These are phyloP conservation scores for Copromyces sp. DNA, from an alignment of 495 filamentous ascomycete genomes.

Conservation along the genomic window DNA sequence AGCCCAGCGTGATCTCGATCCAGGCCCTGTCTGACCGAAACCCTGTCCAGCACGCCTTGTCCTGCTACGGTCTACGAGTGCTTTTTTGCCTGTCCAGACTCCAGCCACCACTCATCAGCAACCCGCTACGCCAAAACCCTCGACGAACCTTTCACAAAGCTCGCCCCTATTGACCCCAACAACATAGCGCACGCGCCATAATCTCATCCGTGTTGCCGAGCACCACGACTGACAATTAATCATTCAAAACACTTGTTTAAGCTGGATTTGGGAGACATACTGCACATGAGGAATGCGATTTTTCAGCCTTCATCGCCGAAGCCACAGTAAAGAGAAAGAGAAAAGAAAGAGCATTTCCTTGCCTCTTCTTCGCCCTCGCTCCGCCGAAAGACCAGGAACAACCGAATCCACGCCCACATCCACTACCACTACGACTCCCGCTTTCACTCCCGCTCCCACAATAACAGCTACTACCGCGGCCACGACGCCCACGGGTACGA, in stretches of 20 bases:
- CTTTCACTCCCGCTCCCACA: not conserved
- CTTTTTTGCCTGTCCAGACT: not conserved
- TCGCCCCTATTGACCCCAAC: not conserved
- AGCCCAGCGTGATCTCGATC: not conserved
- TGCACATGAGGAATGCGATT: not conserved
- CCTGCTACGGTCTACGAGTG: not conserved
- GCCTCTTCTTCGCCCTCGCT: slow-evolving; percentile 1
- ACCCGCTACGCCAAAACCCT: not conserved
- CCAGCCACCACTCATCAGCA: not conserved
- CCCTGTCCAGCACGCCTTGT: not conserved
- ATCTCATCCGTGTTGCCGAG: not conserved
- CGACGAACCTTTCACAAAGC: not conserved
- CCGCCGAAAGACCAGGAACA: not conserved
- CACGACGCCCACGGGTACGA: not conserved
- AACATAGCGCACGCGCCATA: not conserved
- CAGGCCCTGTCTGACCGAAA: not conserved
- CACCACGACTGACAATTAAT: not conserved
- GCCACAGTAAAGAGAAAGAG: not conserved
- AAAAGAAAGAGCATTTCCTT: not conserved
- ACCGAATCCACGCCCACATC: not conserved
- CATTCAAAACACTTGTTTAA: not conserved
- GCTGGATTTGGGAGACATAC: not conserved
- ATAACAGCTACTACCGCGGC: not conserved
- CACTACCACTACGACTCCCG: not conserved
- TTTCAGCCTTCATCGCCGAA: slow-evolving; percentile 1